Conservation (phyloP, 2,329 filamentous ascomycete species). For the Pseudogymnoascus sp. region DNA sequence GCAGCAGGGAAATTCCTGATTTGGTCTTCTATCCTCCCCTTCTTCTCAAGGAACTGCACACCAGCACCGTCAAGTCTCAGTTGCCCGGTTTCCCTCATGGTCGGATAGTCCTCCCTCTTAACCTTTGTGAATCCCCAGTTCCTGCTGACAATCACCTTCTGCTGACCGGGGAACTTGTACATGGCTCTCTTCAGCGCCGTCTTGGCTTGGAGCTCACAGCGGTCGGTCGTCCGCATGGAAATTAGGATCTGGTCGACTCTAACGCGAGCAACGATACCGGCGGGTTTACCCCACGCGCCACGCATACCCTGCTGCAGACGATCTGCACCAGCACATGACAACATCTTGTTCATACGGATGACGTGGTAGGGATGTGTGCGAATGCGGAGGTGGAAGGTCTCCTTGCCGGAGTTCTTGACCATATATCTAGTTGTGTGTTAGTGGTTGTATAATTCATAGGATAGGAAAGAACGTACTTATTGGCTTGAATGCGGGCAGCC, state of each 20-base stretch:
- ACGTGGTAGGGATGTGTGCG: slow-evolving; percentile 99
- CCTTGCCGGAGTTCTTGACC: slow-evolving; percentile 65
- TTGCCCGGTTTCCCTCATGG: slow-evolving; percentile 86
- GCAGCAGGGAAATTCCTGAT: slow-evolving; percentile 92
- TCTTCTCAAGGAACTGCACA: slow-evolving; percentile 97
- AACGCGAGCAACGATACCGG: slow-evolving; percentile 97
- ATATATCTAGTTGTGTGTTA: slow-evolving; percentile 40
- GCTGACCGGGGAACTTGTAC: slow-evolving; percentile 99
- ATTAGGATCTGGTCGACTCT: slow-evolving; percentile 99
- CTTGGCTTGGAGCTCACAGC: slow-evolving; percentile 49
- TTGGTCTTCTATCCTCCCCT: slow-evolving; percentile 80
- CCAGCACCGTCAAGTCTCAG: slow-evolving; percentile 98
- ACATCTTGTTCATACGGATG: slow-evolving; percentile 99
- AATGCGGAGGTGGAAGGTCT: slow-evolving; percentile 67
- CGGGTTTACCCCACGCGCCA: slow-evolving; percentile 99
- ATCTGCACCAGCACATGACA: slow-evolving; percentile 99
- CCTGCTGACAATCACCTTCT: slow-evolving; percentile 99
- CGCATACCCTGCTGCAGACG: slow-evolving; percentile 99
- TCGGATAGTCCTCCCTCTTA: slow-evolving; percentile 92
- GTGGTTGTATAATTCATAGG: slow-evolving; percentile 39
- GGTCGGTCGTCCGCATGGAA: slow-evolving; percentile 91
- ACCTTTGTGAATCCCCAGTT: slow-evolving; percentile 99
- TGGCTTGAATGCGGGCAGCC: slow-evolving; percentile 99
- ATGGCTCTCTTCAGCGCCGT: slow-evolving; percentile 91
- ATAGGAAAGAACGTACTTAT: slow-evolving; percentile 58